Conservation (phyloP, 139 green algal species). For the Auxenochlorella protothecoides region DNA sequence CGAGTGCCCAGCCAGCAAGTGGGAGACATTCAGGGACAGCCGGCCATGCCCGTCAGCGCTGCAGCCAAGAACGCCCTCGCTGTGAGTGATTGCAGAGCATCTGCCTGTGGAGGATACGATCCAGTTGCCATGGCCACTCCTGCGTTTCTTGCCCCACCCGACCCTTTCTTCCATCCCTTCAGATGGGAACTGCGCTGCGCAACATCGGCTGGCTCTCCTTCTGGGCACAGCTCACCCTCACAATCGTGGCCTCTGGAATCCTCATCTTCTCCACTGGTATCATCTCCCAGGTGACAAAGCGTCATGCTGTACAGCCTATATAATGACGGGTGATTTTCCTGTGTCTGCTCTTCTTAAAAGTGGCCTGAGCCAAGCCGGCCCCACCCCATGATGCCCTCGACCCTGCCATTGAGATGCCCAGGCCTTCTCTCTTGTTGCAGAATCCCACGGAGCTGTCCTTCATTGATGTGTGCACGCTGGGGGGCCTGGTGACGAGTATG, state of each 20-base stretch:
- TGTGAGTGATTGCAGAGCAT: not conserved
- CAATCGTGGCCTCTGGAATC: slow-evolving; percentile 66
- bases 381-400: too few relatives aligned
- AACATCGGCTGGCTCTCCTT: slow-evolving; percentile 62
- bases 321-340: too few relatives aligned
- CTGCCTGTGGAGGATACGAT: not conserved
- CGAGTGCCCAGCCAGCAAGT: too few relatives aligned
- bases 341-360: too few relatives aligned
- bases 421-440: too few relatives aligned
- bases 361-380: too few relatives aligned
- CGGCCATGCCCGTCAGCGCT: too few relatives aligned
- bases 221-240: slow-evolving; percentile 80
- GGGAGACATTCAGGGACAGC: too few relatives aligned
- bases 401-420: too few relatives aligned
- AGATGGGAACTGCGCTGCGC: slow-evolving; percentile 25
- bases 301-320: too few relatives aligned
- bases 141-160: too few relatives aligned
- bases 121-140: too few relatives aligned
- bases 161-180: not conserved
- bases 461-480: slow-evolving; percentile 50
- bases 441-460: not conserved
- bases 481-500: slow-evolving; percentile 58
- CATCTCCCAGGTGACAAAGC: not conserved
- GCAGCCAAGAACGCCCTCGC: not conserved
- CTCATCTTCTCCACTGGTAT: slow-evolving; percentile 68